These are phyloP conservation scores for Danielia reshetovae DNA, from an alignment of 805 yeast genomes.

Conservation along the genomic window DNA sequence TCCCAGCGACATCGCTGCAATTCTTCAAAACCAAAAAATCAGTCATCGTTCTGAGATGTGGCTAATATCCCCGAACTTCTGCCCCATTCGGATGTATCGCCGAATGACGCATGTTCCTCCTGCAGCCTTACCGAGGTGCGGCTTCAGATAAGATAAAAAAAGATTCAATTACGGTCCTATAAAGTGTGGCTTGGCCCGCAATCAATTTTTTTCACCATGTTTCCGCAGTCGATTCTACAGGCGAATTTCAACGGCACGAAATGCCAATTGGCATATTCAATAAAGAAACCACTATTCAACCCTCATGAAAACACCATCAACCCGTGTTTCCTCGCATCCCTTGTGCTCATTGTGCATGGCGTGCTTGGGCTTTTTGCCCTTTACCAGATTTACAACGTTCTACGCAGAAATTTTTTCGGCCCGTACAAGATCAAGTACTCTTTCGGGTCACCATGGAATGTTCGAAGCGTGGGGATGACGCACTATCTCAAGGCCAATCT, in stretches of 20 bases:
- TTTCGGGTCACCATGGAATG: slow-evolving; percentile 19
- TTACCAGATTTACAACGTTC: slow-evolving; percentile 13
- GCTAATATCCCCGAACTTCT: too few species aligned
- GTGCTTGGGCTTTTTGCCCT: slow-evolving; percentile 13
- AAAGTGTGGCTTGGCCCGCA: too few species aligned
- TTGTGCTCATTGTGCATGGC: slow-evolving; percentile 8
- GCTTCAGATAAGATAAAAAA: slow-evolving; percentile 1
- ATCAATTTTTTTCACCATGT: too few species aligned
- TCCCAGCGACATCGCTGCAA: too few species aligned
- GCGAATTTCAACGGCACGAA: too few species aligned
- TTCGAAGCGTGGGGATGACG: slow-evolving; percentile 11
- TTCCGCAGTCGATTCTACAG: too few species aligned
- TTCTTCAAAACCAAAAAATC: too few species aligned
- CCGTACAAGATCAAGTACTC: slow-evolving; percentile 20
- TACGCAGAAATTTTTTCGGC: slow-evolving; percentile 17
- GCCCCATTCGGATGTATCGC: background rate
- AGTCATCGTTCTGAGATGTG: too few species aligned
- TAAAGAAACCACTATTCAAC: slow-evolving; percentile 20
- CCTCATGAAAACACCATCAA: slow-evolving; percentile 23
- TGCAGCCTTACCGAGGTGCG: background rate
- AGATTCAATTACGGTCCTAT: too few species aligned
- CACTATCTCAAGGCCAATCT: slow-evolving; percentile 15
- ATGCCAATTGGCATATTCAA: slow-evolving; percentile 10
- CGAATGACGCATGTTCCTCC: background rate
- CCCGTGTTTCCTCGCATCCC: slow-evolving; percentile 25